Base-by-base conservation (phyloP, 2,329 filamentous ascomycete species). In the Zalaria sp. region DNA sequence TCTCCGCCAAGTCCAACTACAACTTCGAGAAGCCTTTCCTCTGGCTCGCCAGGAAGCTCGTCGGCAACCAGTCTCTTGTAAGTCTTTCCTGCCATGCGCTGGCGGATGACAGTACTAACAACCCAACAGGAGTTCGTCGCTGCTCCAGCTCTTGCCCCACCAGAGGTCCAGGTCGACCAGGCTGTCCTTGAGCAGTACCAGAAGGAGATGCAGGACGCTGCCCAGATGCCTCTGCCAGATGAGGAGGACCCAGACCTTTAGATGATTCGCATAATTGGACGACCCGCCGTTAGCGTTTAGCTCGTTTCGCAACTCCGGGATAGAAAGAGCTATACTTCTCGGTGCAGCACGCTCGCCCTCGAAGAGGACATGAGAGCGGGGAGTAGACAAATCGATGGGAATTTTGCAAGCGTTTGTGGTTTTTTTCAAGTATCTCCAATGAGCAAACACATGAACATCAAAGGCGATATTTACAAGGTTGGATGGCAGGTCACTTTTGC, bases 1-100 rank as follows among this genome's bases (percentile, higher is more conserved):
- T 96, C 66, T 95, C 87, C 35, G 91, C 91, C 69, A 98, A 96
- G 77, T 95, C 88, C 62, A 96, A 96, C 78, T 96, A 98, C 75
- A 96, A 96, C 81, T 96, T 96, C 68, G 89, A 96, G 81, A 98
- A 96, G 80, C 89, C 89, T 50, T 96, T 98, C 85, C 82, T 96
- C 58, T 96, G 91, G 91, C 82, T 98, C 58, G 89, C 88, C 56
- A 81, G 91, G 67, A 98, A 98, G 81, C 81, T 98, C 45, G 88
- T 94, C 57, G 91, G 89, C 68, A 96, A 96, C 77, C 74, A 85
- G 58, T 67, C 71, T 60, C 69, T 94, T 64, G 84, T 91, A 71
- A 56, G 81, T 69, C 9, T 37, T 32, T 27, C 25, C 3, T 38
- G 35, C 28, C 3, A 32, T n/a, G 10, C 11, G 4, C 27, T 27